phyloP scores from a whole-genome alignment of 2,329 filamentous ascomycete species.

The Neonectria punicea region DNA sequence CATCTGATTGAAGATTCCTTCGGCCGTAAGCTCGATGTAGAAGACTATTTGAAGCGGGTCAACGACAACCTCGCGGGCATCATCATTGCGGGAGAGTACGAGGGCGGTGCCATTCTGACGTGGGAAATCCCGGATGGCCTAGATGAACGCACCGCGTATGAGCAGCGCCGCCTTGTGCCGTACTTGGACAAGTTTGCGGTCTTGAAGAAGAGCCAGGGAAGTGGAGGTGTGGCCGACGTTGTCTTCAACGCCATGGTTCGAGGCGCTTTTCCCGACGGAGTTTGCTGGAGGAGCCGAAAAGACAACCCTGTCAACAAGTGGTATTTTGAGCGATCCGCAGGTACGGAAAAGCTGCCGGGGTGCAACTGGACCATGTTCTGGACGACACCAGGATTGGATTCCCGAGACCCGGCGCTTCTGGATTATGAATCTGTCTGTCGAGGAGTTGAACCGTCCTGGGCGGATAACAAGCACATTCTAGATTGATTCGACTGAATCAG shows the following conservation, averaged over 20 bases:
- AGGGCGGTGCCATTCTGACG: slow-evolving; percentile 92
- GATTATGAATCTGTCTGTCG: slow-evolving; percentile 84
- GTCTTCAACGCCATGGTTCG: slow-evolving; percentile 97
- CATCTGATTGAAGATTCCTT: slow-evolving; percentile 96
- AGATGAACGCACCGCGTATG: slow-evolving; percentile 63
- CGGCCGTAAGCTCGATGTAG: slow-evolving; percentile 81
- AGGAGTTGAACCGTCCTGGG: slow-evolving; percentile 70
- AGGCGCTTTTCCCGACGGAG: slow-evolving; percentile 85
- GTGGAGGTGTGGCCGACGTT: slow-evolving; percentile 92
- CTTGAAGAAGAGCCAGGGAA: slow-evolving; percentile 86
- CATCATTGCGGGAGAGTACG: slow-evolving; percentile 95
- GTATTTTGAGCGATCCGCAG: slow-evolving; percentile 93
- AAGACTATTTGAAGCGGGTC: slow-evolving; percentile 85
- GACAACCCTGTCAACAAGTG: slow-evolving; percentile 98
- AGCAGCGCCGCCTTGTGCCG: slow-evolving; percentile 77
- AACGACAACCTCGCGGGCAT: slow-evolving; percentile 85
- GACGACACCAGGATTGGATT: slow-evolving; percentile 78
- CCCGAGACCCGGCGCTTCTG: slow-evolving; percentile 63
- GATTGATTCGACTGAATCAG: slow-evolving; percentile 57
- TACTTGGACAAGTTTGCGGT: slow-evolving; percentile 99
- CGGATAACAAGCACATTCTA: slow-evolving; percentile 65
- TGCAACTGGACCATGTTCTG: slow-evolving; percentile 99
- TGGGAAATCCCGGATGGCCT: slow-evolving; percentile 83
- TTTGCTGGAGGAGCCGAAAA: slow-evolving; percentile 91
- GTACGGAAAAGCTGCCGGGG: slow-evolving; percentile 83